Evolutionary conservation across 208 protist species (phyloP).

Genomic region (Acanthamoeba castellanii): DNA sequence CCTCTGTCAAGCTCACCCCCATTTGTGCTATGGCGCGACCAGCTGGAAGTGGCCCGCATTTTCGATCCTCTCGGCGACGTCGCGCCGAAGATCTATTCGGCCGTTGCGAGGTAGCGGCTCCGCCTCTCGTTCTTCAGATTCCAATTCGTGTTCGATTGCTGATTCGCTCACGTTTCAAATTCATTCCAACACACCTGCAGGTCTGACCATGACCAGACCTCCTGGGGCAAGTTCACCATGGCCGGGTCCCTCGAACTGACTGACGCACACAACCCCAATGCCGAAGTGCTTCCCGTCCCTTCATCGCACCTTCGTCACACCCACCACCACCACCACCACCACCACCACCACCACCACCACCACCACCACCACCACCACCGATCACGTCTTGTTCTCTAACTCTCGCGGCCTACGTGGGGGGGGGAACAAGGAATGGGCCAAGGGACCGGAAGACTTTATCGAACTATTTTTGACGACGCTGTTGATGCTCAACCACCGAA

Average conservation of each 20-base stretch:
- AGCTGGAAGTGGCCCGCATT: conserved; percentile 18
- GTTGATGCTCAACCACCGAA: conserved; percentile 20
- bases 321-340: too few species aligned
- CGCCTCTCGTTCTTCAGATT: not conserved
- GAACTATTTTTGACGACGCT: conserved; percentile 37
- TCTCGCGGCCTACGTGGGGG: not conserved
- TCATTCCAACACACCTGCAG: not conserved
- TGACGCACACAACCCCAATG: conserved; percentile 27
- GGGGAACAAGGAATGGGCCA: not conserved
- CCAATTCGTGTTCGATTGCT: not conserved
- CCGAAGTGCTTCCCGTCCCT: not conserved
- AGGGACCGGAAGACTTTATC: conserved; percentile 33
- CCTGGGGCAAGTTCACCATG: conserved; percentile 28
- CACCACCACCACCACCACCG: too few species aligned
- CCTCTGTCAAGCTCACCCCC: not conserved
- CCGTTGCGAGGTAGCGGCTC: not conserved
- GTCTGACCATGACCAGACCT: not conserved
- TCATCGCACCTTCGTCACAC: not conserved
- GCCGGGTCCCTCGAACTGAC: not conserved
- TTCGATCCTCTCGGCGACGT: conserved; percentile 34
- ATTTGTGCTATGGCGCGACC: not conserved
- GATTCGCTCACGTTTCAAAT: not conserved
- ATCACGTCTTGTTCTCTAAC: not conserved
- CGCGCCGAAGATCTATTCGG: conserved; percentile 9
- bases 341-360: too few species aligned